Percentiles rank a stretch among this genome's conserved stretches.
These are phyloP conservation scores for Phytophthora lateralis DNA, from an alignment of 352 stramenopile species.

Conservation along the genomic window DNA sequence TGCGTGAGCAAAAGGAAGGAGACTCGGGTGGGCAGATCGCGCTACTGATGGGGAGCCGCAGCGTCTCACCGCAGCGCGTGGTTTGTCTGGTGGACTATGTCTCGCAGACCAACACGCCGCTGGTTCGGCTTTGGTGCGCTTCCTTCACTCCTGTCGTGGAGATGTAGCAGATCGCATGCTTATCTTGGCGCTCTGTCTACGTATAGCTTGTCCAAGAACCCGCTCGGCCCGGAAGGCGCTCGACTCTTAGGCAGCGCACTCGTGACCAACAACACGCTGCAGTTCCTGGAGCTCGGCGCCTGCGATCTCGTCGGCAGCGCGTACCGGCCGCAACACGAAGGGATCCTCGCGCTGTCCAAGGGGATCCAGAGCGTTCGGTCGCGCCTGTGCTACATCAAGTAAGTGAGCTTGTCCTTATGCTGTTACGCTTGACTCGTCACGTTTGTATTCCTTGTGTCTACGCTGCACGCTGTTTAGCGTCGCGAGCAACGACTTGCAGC, in stretches of 20 bases:
- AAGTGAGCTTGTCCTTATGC: slow-evolving; percentile 9
- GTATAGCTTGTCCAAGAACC: slow-evolving; percentile 50
- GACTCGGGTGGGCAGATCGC: slow-evolving; percentile 1
- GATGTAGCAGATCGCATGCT: slow-evolving; percentile 24
- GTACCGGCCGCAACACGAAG: slow-evolving; percentile 56
- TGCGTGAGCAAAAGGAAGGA: slow-evolving; percentile 13
- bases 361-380: slow-evolving; percentile 63
- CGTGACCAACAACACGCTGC: slow-evolving; percentile 66
- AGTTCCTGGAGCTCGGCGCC: slow-evolving; percentile 59
- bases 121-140: slow-evolving; percentile 41
- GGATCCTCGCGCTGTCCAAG: slow-evolving; percentile 58
- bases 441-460: neutral
- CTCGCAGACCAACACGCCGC: slow-evolving; percentile 33
- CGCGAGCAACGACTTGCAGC: slow-evolving; percentile 54
- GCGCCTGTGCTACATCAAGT: slow-evolving; percentile 56
- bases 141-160: slow-evolving; percentile 7
- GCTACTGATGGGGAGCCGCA: slow-evolving; percentile 29
- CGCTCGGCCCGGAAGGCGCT: slow-evolving; percentile 47
- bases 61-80: slow-evolving; percentile 23
- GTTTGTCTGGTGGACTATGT: slow-evolving; percentile 32
- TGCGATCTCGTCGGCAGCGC: slow-evolving; percentile 58
- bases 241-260: slow-evolving; percentile 52
- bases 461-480: slow-evolving; percentile 32
- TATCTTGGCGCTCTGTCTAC: slow-evolving; percentile 14
- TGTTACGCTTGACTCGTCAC: neutral